These are phyloP conservation scores for Puccinia hordei DNA, from an alignment of 1,284 basidiomycete species.

Conservation along the genomic window DNA sequence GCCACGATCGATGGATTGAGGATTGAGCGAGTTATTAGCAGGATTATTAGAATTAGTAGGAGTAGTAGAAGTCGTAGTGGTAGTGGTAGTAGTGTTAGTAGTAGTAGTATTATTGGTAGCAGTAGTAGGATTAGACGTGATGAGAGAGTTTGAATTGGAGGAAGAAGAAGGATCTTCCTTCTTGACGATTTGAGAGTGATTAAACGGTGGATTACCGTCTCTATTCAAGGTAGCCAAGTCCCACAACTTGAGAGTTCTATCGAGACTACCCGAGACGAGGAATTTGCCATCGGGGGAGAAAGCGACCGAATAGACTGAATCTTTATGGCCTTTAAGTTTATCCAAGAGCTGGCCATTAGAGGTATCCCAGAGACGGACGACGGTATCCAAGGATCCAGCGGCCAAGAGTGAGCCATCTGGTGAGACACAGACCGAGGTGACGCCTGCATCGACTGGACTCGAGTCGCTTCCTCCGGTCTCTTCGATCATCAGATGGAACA, in stretches of 20 bases:
- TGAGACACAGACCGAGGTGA: conserved; percentile 71
- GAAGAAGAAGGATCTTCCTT: conserved; percentile 58
- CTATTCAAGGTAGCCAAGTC: conserved; percentile 67
- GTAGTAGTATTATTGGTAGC: no score
- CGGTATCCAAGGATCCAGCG: conserved; percentile 78
- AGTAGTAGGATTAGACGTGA: no score
- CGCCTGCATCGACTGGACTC: conserved; percentile 54
- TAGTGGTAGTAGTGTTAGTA: neutral
- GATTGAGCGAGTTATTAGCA: no score
- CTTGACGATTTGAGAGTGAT: conserved; percentile 59
- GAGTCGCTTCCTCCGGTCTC: conserved; percentile 27
- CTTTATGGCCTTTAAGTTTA: conserved; percentile 75
- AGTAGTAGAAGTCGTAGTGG: neutral
- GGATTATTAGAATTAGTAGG: no score
- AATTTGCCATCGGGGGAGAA: conserved; percentile 79
- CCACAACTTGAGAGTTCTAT: conserved; percentile 86
- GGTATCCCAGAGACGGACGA: conserved; percentile 85
- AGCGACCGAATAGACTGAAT: conserved; percentile 80
- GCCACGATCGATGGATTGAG: neutral
- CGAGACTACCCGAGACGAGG: conserved; percentile 78
- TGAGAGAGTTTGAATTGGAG: no score
- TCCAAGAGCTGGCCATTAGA: conserved; percentile 72
- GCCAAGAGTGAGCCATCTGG: conserved; percentile 79
- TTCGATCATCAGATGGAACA: conserved; percentile 54
- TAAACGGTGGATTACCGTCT: conserved; percentile 54